Percentiles rank a stretch among this genome's conserved stretches.
These are phyloP conservation scores for Hypholoma sublateritium DNA, from an alignment of 768 basidiomycete genomes.

Conservation along the genomic window DNA sequence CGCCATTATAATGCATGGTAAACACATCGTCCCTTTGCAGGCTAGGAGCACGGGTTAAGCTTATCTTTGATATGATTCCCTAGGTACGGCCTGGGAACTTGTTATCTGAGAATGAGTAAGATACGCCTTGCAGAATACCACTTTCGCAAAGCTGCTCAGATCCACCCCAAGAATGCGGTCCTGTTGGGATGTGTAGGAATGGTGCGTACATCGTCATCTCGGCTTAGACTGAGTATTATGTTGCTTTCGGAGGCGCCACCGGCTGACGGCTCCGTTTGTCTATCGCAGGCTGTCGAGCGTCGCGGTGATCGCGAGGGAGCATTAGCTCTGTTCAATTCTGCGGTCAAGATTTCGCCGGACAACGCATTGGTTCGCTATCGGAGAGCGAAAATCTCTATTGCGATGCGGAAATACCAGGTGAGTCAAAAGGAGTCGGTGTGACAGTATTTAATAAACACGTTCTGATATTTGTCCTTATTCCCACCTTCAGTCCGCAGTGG, in stretches of 20 bases:
- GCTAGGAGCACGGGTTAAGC: slow-evolving; percentile 12
- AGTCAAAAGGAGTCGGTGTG: slow-evolving; percentile 27
- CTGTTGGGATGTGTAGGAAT: slow-evolving; percentile 94
- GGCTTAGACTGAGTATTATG: background rate
- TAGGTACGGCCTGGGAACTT: slow-evolving; percentile 99
- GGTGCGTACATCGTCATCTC: slow-evolving; percentile 54
- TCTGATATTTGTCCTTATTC: slow-evolving; percentile 11
- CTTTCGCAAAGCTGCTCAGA: slow-evolving; percentile 87
- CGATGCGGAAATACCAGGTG: slow-evolving; percentile 81
- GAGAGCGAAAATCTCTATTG: slow-evolving; percentile 87
- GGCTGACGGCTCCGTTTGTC: slow-evolving; percentile 22
- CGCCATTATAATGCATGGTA: slow-evolving; percentile 99
- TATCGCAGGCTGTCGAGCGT: slow-evolving; percentile 80
- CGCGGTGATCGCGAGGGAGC: slow-evolving; percentile 77
- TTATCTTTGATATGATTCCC: slow-evolving; percentile 32
- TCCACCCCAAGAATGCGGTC: slow-evolving; percentile 96
- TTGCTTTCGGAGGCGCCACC: slow-evolving; percentile 20
- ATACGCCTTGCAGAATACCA: slow-evolving; percentile 94
- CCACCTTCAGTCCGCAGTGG: slow-evolving; percentile 65
- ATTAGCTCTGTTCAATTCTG: slow-evolving; percentile 77
- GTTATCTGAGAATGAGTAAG: slow-evolving; percentile 94
- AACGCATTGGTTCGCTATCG: slow-evolving; percentile 95
- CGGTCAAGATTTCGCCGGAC: slow-evolving; percentile 75
- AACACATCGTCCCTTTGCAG: slow-evolving; percentile 28
- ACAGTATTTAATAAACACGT: slow-evolving; percentile 3